phyloP scores from a whole-genome alignment of 306 rosid species.

The Quercus engelmannii region DNA sequence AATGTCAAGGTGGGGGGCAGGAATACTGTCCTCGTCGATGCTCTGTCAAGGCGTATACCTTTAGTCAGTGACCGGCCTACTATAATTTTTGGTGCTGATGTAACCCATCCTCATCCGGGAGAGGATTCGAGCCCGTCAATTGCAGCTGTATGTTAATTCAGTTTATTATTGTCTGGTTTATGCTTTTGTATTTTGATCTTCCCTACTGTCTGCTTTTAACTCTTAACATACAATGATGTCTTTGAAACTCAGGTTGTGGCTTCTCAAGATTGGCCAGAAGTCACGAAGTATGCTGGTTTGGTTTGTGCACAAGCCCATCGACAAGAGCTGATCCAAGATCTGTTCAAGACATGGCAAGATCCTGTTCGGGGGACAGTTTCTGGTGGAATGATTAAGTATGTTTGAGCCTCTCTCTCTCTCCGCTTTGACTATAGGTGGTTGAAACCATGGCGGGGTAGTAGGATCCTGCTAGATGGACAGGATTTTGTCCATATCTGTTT shows the following conservation, averaged over 20 bases:
- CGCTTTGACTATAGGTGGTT: not conserved
- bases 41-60: slow-evolving; percentile 82
- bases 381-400: slow-evolving; percentile 95
- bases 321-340: slow-evolving; percentile 93
- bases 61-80: slow-evolving; percentile 91
- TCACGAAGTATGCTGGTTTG: slow-evolving; percentile 92
- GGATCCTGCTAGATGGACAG: not conserved
- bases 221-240: not conserved
- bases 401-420: not conserved
- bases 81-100: slow-evolving; percentile 98
- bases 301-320: slow-evolving; percentile 98
- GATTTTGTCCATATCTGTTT: not conserved
- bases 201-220: not conserved
- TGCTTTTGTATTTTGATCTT: not conserved
- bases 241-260: slow-evolving; percentile 75
- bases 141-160: slow-evolving; percentile 69
- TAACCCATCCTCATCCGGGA: slow-evolving; percentile 99
- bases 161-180: not conserved
- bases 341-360: slow-evolving; percentile 92
- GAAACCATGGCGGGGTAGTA: not conserved
- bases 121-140: slow-evolving; percentile 98
- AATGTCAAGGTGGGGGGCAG: slow-evolving; percentile 98
- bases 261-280: slow-evolving; percentile 98
- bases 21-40: slow-evolving; percentile 95
- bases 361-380: slow-evolving; percentile 75